A percentile compares a stretch with the other conserved stretches of the same genome.
These are phyloP conservation scores for Fusarium burgessii DNA, from an alignment of 2,329 filamentous ascomycete species.

Conservation along the genomic window DNA sequence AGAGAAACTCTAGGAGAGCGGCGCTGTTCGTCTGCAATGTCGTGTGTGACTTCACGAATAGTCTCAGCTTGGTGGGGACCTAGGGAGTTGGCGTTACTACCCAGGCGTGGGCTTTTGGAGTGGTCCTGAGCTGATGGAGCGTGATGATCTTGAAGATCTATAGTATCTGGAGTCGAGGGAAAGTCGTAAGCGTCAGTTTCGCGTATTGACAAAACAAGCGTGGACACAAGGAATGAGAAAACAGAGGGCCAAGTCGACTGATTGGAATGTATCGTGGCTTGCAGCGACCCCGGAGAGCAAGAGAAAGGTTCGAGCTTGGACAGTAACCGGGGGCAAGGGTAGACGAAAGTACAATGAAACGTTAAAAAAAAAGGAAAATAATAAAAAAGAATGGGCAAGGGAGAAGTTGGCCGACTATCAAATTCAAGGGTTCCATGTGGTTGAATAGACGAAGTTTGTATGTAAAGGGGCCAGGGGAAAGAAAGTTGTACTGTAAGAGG, in stretches of 20 bases:
- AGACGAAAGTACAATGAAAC: slow-evolving; percentile 39
- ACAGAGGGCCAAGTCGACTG: slow-evolving; percentile 36
- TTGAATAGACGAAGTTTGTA: slow-evolving; percentile 27
- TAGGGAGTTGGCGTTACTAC: slow-evolving; percentile 61
- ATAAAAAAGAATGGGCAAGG: slow-evolving; percentile 36
- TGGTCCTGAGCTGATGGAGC: slow-evolving; percentile 89
- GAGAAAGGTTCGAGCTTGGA: slow-evolving; percentile 36
- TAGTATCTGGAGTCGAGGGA: slow-evolving; percentile 75
- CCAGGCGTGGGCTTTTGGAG: slow-evolving; percentile 50
- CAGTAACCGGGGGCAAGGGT: slow-evolving; percentile 36
- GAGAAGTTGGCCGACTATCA: slow-evolving; percentile 19
- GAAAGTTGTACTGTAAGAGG: slow-evolving; percentile 27
- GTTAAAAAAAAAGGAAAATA: slow-evolving; percentile 28
- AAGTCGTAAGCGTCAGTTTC: slow-evolving; percentile 38
- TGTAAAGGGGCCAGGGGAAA: slow-evolving; percentile 28
- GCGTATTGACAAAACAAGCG: slow-evolving; percentile 16
- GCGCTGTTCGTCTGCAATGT: slow-evolving; percentile 78
- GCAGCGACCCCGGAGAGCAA: slow-evolving; percentile 31
- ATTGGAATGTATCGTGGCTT: slow-evolving; percentile 46
- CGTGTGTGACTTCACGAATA: slow-evolving; percentile 82
- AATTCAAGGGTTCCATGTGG: slow-evolving; percentile 25
- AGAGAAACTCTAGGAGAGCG: slow-evolving; percentile 72
- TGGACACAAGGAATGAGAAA: slow-evolving; percentile 33
- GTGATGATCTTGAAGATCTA: slow-evolving; percentile 90
- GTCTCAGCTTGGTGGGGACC: slow-evolving; percentile 89